These are phyloP conservation scores for Tetrapisispora fleetii DNA, from an alignment of 805 yeast genomes.

Conservation along the genomic window DNA sequence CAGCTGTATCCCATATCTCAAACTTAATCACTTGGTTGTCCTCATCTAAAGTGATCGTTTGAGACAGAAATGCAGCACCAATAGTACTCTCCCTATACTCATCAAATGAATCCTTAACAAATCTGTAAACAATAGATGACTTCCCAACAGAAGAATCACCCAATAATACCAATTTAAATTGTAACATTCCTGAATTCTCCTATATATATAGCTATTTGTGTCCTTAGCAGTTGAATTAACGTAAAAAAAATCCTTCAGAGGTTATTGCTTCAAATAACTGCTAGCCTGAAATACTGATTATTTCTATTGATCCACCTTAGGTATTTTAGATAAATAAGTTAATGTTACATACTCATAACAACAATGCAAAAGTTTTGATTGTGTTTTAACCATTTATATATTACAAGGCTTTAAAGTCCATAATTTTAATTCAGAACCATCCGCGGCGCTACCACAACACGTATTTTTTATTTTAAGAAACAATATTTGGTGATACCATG, in stretches of 20 bases:
- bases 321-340: too few species aligned
- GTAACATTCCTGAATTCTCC: slow-evolving; percentile 25
- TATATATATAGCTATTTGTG: neutral
- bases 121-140: slow-evolving; percentile 70
- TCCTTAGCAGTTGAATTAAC: neutral
- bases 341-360: too few species aligned
- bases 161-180: slow-evolving; percentile 60
- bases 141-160: slow-evolving; percentile 84
- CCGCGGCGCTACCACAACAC: too few species aligned
- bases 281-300: too few species aligned
- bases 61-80: slow-evolving; percentile 97
- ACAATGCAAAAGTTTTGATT: too few species aligned
- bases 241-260: neutral
- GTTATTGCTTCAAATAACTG: neutral
- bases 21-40: slow-evolving; percentile 34
- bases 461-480: too few species aligned
- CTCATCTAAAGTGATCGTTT: slow-evolving; percentile 33
- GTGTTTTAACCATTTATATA: too few species aligned
- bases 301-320: too few species aligned
- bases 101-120: slow-evolving; percentile 65
- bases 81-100: slow-evolving; percentile 81
- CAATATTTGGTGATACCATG: too few species aligned
- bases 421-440: too few species aligned
- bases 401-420: too few species aligned
- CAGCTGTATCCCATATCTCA: slow-evolving; percentile 94